phyloP scores from a whole-genome alignment of 176 grass and related monocot species.

The Rhynchospora pubera region DNA sequence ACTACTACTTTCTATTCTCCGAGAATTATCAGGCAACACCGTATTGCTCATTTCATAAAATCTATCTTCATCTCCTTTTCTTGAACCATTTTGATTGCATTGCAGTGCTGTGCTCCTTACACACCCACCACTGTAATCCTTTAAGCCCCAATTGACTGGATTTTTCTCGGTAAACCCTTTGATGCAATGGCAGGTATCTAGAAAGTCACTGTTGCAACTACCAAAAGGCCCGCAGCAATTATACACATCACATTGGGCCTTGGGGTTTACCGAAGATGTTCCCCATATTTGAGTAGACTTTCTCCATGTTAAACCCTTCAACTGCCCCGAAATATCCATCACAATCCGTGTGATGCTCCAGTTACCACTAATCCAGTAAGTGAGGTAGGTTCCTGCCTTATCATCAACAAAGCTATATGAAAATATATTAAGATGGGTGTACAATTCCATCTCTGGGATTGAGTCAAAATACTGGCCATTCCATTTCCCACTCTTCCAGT shows the following conservation, averaged over 20 bases:
- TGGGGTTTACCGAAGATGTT: slow-evolving; percentile 26
- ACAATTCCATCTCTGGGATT: slow-evolving; percentile 21
- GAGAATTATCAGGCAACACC: slow-evolving; percentile 27
- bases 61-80: slow-evolving; percentile 20
- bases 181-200: slow-evolving; percentile 37
- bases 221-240: slow-evolving; percentile 47
- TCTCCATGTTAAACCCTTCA: slow-evolving; percentile 24
- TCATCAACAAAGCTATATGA: slow-evolving; percentile 30
- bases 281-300: slow-evolving; percentile 26
- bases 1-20: slow-evolving; percentile 2
- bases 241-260: slow-evolving; percentile 34
- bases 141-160: slow-evolving; percentile 27
- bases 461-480: slow-evolving; percentile 39
- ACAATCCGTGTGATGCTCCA: not conserved
- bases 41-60: slow-evolving; percentile 32
- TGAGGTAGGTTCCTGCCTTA: slow-evolving; percentile 31
- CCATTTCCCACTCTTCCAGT: slow-evolving; percentile 35
- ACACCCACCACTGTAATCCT: slow-evolving; percentile 41
- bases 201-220: slow-evolving; percentile 27
- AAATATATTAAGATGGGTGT: not conserved
- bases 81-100: slow-evolving; percentile 21
- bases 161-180: slow-evolving; percentile 36
- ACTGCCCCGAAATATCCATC: slow-evolving; percentile 31
- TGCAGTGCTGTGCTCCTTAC: slow-evolving; percentile 34
- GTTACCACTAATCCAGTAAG: slow-evolving; percentile 24